Conservation (phyloP, 495 filamentous ascomycete species). For the Aspergillus sclerotioniger region DNA sequence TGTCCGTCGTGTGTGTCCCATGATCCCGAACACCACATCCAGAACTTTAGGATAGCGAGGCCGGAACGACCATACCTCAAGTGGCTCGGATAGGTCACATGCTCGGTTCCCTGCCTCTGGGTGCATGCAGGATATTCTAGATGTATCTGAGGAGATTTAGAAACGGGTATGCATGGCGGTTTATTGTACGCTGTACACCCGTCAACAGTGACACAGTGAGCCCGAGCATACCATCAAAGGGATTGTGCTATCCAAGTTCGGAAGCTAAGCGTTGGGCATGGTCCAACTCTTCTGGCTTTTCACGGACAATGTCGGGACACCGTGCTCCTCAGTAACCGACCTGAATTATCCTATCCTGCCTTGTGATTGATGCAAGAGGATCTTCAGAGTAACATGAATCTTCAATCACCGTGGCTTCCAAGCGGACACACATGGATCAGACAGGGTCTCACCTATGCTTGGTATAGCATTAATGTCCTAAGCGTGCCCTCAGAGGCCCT, state of each 20-base stretch:
- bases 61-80: neutral
- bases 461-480: no score
- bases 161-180: neutral
- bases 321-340: neutral
- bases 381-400: neutral
- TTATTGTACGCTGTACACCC: neutral
- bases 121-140: neutral
- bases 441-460: no score
- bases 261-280: neutral
- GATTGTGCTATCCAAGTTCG: neutral
- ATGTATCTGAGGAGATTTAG: neutral
- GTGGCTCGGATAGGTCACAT: neutral
- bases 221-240: neutral
- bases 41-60: neutral
- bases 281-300: neutral
- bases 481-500: neutral
- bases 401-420: neutral
- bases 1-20: neutral
- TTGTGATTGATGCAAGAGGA: neutral
- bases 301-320: neutral
- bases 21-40: neutral
- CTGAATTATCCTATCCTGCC: neutral
- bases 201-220: neutral
- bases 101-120: neutral
- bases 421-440: neutral